phyloP scores from a whole-genome alignment of 306 rosid genomes.

The Vigna trinervia region DNA sequence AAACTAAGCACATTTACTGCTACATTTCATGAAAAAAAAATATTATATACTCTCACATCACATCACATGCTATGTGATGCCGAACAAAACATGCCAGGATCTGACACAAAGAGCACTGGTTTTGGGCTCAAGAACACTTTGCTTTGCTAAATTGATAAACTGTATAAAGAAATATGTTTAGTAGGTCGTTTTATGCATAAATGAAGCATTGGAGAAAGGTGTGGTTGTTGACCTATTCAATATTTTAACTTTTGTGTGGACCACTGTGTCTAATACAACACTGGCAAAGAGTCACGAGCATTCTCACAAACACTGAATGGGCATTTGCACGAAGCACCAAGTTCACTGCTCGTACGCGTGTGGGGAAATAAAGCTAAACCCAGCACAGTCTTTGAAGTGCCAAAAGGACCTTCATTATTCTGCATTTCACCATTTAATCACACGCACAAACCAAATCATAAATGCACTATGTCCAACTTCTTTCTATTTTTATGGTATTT shows the following conservation, averaged over 20 bases:
- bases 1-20: no score
- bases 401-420: background rate
- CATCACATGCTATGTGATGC: background rate
- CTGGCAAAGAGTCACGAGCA: constrained; percentile 34
- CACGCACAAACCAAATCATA: no score
- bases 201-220: background rate
- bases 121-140: background rate
- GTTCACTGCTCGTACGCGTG: constrained; percentile 31
- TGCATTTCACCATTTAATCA: no score
- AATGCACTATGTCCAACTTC: no score
- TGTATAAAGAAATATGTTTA: background rate
- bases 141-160: background rate
- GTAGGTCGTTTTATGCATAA: background rate
- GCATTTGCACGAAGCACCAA: constrained; percentile 45
- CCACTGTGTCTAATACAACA: constrained; percentile 6
- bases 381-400: background rate
- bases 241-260: constrained; percentile 13
- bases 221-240: constrained; percentile 13
- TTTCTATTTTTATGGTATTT: no score
- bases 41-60: no score
- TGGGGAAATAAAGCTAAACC: constrained; percentile 26
- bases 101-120: background rate
- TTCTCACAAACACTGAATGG: background rate
- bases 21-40: no score
- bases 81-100: background rate